Conservation (phyloP, 1,139 yeast genomes). For the Lodderomyces jiufengensis region DNA sequence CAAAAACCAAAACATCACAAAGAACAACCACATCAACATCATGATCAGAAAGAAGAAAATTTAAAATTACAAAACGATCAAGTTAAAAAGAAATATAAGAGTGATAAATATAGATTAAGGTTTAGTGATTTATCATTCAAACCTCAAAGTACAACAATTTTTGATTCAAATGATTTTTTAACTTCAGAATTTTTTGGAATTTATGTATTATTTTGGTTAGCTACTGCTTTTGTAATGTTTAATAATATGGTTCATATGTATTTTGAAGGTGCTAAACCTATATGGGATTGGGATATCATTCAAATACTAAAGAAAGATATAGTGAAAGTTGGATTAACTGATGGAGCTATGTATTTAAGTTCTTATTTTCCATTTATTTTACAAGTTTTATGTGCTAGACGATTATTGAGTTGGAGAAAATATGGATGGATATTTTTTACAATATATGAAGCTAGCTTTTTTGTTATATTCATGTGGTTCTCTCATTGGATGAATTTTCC, state of each 20-base stretch:
- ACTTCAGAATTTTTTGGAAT: conserved; percentile 57
- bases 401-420: conserved; percentile 51
- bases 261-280: conserved; percentile 21
- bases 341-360: conserved; percentile 62
- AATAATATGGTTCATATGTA: conserved; percentile 46
- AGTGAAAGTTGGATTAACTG: conserved; percentile 62
- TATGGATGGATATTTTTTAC: conserved; percentile 62
- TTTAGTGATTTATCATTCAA: conserved; percentile 15
- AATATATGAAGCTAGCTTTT: conserved; percentile 49
- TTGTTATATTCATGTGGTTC: conserved; percentile 48
- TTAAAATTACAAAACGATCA: conserved; percentile 8
- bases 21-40: not conserved
- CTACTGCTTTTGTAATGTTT: conserved; percentile 50
- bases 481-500: conserved; percentile 52
- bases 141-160: conserved; percentile 37
- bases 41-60: not conserved
- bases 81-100: conserved; percentile 6
- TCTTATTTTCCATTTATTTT: conserved; percentile 54
- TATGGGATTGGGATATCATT: conserved; percentile 49
- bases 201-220: conserved; percentile 67
- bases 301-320: conserved; percentile 52
- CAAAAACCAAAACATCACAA: too few relatives aligned
- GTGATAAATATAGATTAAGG: conserved; percentile 12
- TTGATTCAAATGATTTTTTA: conserved; percentile 42
- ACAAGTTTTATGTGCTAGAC: conserved; percentile 47